Base-by-base conservation (phyloP, 306 rosid genomes). In the Vigna radiata region DNA sequence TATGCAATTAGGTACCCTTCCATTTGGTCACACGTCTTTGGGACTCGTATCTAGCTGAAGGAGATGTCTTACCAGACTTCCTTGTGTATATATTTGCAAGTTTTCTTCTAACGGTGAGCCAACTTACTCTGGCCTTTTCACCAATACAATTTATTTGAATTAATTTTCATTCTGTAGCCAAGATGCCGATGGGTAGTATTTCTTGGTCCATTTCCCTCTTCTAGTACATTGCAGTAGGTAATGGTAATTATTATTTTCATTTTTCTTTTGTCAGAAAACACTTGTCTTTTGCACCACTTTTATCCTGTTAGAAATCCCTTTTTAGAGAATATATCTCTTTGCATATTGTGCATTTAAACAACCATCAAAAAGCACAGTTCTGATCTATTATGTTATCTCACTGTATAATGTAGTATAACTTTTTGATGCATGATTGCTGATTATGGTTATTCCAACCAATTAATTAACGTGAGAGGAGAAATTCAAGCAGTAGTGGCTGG, bases 51-150 rank as follows among this genome's bases (percentile, higher is more conserved):
- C n/a, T n/a, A n/a, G n/a, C n/a, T n/a, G n/a, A n/a, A n/a, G n/a
- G n/a, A n/a, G n/a, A n/a, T n/a, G n/a, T n/a, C n/a, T n/a, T n/a
- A n/a, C n/a, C n/a, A n/a, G n/a, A n/a, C n/a, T n/a, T n/a, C 85
- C 99, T 96, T 75, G 98, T 96, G 73, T 96, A 96, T 73, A 96
- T 96, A 81, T 96, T 87, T 77, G 93, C 99, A 82, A 96, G 99
- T 81, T 92, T 96, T 92, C 96, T 96, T 83, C 91, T 92, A 58
- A 92, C 96, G 91, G 99, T 92, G 82, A 87, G 98, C 72, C 61
- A 37, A 1, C 70, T 48, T 76, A 10, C 66, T 61, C 73, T 76
- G 75, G 7, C 66, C 17, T 54, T 23, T 55, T 44, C 54, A 44
- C 23, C 7, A 7, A 19, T 70, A 31, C 31, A 8, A 37, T 61